These are phyloP conservation scores for Nigrospora oryzae DNA, from an alignment of 2,329 filamentous ascomycete genomes.

Conservation along the genomic window DNA sequence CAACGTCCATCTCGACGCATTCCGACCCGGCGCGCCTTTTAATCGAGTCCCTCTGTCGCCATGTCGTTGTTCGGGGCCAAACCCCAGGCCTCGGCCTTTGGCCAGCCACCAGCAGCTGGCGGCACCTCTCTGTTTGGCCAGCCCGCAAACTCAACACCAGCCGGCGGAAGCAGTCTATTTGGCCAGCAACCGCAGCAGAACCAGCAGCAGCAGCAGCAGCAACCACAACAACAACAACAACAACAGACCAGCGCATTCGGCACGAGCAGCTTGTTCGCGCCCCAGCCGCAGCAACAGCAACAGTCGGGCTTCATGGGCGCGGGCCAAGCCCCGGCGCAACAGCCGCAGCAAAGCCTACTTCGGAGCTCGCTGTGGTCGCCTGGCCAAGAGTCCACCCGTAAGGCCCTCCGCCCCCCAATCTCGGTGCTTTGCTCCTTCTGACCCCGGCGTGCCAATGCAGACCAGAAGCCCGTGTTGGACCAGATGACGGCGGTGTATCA, in stretches of 20 bases:
- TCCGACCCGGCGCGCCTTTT: too few species aligned
- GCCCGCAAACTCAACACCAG: slow-evolving; percentile 9
- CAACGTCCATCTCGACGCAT: too few species aligned
- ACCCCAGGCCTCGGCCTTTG: slow-evolving; percentile 9
- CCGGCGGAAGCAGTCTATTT: slow-evolving; percentile 4
- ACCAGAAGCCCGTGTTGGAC: slow-evolving; percentile 65
- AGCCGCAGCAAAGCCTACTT: slow-evolving; percentile 11
- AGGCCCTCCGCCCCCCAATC: slow-evolving; percentile 14
- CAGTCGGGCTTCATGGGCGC: slow-evolving; percentile 32
- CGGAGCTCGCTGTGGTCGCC: slow-evolving; percentile 46
- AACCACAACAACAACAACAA: too few species aligned
- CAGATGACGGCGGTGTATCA: slow-evolving; percentile 62
- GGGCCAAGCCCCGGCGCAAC: slow-evolving; percentile 25
- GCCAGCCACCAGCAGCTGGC: slow-evolving; percentile 19
- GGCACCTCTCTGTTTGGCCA: slow-evolving; percentile 17
- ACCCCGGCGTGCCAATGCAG: slow-evolving; percentile 25
- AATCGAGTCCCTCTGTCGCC: slow-evolving; percentile 9
- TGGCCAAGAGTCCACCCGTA: slow-evolving; percentile 40
- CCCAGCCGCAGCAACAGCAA: slow-evolving; percentile 26
- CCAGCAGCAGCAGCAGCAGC: slow-evolving; percentile 8
- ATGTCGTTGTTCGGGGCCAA: slow-evolving; percentile 21
- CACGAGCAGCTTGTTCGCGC: slow-evolving; percentile 29
- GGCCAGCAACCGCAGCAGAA: slow-evolving; percentile 11
- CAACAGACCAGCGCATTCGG: not conserved
- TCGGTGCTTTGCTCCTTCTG: slow-evolving; percentile 11